A percentile compares a stretch with the other conserved stretches of the same genome.
These are phyloP conservation scores for Kwoniella pini DNA, from an alignment of 768 basidiomycete genomes.

Conservation along the genomic window DNA sequence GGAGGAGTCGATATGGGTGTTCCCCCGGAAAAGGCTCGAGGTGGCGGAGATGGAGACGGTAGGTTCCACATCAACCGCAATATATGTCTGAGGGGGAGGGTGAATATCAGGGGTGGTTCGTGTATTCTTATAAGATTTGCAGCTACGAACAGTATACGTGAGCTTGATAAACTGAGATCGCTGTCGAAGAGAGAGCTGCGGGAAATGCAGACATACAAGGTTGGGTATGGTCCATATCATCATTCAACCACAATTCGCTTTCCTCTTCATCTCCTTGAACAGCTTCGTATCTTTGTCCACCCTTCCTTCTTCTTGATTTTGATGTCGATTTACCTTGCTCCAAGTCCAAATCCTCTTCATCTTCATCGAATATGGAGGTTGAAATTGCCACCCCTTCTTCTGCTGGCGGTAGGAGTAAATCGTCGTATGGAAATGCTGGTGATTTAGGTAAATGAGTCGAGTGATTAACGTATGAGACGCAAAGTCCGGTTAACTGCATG, in stretches of 20 bases:
- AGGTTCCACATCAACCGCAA: constrained; percentile 31
- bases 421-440: constrained; percentile 31
- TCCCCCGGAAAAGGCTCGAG: constrained; percentile 35
- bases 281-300: constrained; percentile 9
- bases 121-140: constrained; percentile 7
- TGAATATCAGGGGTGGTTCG: constrained; percentile 42
- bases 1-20: constrained; percentile 28
- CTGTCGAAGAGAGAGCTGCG: too few species aligned
- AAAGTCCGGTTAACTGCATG: constrained; percentile 31
- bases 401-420: constrained; percentile 36
- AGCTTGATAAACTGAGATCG: too few species aligned
- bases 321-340: constrained; percentile 21
- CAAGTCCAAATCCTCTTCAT: constrained; percentile 28
- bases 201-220: constrained; percentile 14
- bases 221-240: constrained; percentile 17
- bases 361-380: constrained; percentile 18
- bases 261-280: constrained; percentile 21
- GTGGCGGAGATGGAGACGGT: constrained; percentile 28
- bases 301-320: constrained; percentile 16
- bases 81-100: constrained; percentile 33
- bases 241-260: constrained; percentile 36
- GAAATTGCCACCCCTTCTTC: neutral
- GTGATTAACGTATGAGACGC: constrained; percentile 39
- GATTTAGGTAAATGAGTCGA: constrained; percentile 18
- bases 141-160: too few species aligned